These are phyloP conservation scores for Cytospora piceicola DNA, from an alignment of 2,329 filamentous ascomycete species.

Conservation along the genomic window DNA sequence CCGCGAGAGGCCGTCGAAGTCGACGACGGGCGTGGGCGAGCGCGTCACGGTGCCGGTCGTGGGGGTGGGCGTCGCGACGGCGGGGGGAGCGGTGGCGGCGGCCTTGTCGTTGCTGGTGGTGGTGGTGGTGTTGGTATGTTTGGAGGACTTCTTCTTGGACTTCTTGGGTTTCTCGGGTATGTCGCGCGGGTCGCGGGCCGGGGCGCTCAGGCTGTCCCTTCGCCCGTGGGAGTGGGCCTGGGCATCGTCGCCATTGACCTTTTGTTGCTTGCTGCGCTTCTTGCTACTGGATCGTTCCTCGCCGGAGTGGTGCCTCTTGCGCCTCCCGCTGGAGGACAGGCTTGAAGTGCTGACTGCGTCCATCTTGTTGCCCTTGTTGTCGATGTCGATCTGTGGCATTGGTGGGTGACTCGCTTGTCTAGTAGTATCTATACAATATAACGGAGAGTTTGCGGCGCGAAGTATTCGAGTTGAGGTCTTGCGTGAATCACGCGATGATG, in stretches of 20 bases:
- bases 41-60: slow-evolving; percentile 38
- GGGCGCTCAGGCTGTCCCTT: slow-evolving; percentile 61
- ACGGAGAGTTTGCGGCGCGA: neutral
- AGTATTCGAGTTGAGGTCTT: neutral
- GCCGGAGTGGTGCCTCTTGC: slow-evolving; percentile 24
- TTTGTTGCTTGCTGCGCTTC: slow-evolving; percentile 34
- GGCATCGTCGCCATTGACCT: slow-evolving; percentile 30
- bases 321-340: slow-evolving; percentile 24
- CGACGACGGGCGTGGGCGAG: slow-evolving; percentile 61
- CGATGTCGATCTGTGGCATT: too few species aligned
- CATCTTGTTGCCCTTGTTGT: slow-evolving; percentile 14
- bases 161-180: slow-evolving; percentile 46
- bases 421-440: neutral
- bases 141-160: slow-evolving; percentile 36
- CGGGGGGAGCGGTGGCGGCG: slow-evolving; percentile 29
- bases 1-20: slow-evolving; percentile 64
- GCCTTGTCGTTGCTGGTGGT: slow-evolving; percentile 5
- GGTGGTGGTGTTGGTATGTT: slow-evolving; percentile 16
- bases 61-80: slow-evolving; percentile 35
- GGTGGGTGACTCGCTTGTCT: neutral
- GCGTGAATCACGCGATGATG: neutral
- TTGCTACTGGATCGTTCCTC: slow-evolving; percentile 27
- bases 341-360: slow-evolving; percentile 27
- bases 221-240: slow-evolving; percentile 40
- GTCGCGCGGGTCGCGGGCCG: slow-evolving; percentile 64